Evolutionary conservation across 306 rosid genomes (phyloP).

Genomic region (Trichosanthes cucumerina): DNA sequence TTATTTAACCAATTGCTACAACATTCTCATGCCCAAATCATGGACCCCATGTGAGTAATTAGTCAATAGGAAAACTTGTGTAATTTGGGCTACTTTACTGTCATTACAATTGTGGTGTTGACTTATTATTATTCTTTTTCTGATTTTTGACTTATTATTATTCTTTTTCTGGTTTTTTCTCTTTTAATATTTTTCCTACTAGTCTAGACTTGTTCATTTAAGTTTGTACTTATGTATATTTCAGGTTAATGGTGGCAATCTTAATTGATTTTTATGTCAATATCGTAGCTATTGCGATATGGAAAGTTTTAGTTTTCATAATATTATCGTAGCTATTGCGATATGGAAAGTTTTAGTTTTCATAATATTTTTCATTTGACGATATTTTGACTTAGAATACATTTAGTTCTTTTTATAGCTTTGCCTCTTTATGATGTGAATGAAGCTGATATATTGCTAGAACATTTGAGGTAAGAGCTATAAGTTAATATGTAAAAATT

Average conservation of each 20-base stretch:
- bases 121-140: not conserved
- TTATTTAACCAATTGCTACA: not conserved
- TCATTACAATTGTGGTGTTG: not conserved
- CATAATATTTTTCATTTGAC: not conserved
- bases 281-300: conserved; percentile 42
- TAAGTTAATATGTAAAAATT: too few species aligned
- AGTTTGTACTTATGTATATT: conserved; percentile 11
- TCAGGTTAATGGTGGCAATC: conserved; percentile 80
- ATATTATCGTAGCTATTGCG: too few species aligned
- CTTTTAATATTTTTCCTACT: not conserved
- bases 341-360: too few species aligned
- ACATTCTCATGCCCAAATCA: not conserved
- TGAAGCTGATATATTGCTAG: too few species aligned
- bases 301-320: too few species aligned
- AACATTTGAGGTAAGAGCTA: too few species aligned
- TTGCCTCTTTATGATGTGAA: too few species aligned
- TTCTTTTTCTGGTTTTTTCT: too few species aligned
- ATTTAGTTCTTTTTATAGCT: not conserved
- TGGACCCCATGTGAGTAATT: not conserved
- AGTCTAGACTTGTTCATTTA: not conserved
- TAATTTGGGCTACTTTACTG: not conserved
- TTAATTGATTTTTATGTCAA: conserved; percentile 72
- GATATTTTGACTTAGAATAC: not conserved
- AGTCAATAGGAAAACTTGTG: not conserved
- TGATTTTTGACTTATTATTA: too few species aligned